Base-by-base conservation (phyloP, 2,329 filamentous ascomycete species). In the Phialemoniopsis sp. region DNA sequence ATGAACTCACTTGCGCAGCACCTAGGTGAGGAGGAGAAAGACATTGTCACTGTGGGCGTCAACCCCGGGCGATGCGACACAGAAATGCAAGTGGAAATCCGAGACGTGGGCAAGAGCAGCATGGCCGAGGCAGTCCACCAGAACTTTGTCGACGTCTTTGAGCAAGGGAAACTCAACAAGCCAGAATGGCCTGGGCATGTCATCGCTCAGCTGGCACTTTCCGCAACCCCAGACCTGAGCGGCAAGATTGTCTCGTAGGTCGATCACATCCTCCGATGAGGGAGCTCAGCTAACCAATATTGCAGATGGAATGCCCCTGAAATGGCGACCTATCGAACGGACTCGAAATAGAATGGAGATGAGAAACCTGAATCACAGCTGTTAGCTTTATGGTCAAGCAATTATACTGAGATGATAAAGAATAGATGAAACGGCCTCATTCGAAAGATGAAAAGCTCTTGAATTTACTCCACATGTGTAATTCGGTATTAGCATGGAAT, bases 161-260 rank as follows among this genome's bases (percentile, higher is more conserved):
- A 80, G 47, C 72, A 76, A 6, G 89, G 89, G 13, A 76, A 76
- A 36, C 64, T 97, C 36, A 68, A 96, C 46, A 81, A 76, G 62
- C 88, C 90, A 0, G 88, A 95, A 52, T 84, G 89, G 62, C 87
- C 91, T 0, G 91, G 89, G 0, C 69, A 82, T 60, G 88, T 96
- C 12, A 91, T 97, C 62, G 90, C 89, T 4, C 85, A 78, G 52
- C 68, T 97, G 46, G 83, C 82, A 1, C 59, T 87, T 13, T 68
- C 75, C 34, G 86, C 80, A 6, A 70, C 76, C 4, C 76, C 66
- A 39, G 76, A 81, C 14, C 62, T 96, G 48, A 90, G 76, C 54
- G 93, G 93, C 19, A 81, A 81, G 53, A 89, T 87, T 56, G 64
- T 93, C 51, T 81, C 63, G 78, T 87, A 70, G 46, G 73, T 69